phyloP scores from a whole-genome alignment of 768 basidiomycete species.

The Amanita inopinata region DNA sequence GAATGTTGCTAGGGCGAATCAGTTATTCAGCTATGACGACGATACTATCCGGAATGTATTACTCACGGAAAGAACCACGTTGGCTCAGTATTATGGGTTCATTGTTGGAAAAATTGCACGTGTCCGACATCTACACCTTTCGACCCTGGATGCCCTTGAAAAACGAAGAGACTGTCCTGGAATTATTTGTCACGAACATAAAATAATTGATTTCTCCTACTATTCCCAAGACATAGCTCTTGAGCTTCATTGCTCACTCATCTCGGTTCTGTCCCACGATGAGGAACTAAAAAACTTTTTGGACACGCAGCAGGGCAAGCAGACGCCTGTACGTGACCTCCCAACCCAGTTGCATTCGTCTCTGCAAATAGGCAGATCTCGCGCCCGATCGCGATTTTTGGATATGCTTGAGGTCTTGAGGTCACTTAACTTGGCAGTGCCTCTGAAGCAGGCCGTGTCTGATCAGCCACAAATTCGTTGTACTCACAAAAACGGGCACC shows the following conservation, averaged over 20 bases:
- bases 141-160: conserved; percentile 40
- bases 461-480: background rate
- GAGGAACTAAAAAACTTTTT: conserved; percentile 49
- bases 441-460: conserved; percentile 35
- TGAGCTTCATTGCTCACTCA: conserved; percentile 51
- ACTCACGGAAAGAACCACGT: conserved; percentile 57
- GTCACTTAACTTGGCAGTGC: conserved; percentile 47
- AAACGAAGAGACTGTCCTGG: conserved; percentile 24
- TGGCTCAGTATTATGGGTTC: conserved; percentile 71
- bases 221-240: conserved; percentile 59
- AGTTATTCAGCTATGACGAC: conserved; percentile 46
- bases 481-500: background rate
- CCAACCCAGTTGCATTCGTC: conserved; percentile 37
- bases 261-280: conserved; percentile 45
- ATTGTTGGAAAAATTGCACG: conserved; percentile 58
- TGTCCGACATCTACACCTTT: conserved; percentile 53
- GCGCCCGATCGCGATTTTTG: conserved; percentile 48
- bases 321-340: conserved; percentile 43
- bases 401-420: conserved; percentile 53
- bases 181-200: conserved; percentile 41
- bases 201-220: conserved; percentile 50
- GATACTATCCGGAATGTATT: conserved; percentile 49
- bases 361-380: conserved; percentile 50
- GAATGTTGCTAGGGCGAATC: conserved; percentile 34
- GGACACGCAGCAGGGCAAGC: conserved; percentile 33